phyloP scores from a whole-genome alignment of 495 filamentous ascomycete genomes.

The Penicillium chermesinum region DNA sequence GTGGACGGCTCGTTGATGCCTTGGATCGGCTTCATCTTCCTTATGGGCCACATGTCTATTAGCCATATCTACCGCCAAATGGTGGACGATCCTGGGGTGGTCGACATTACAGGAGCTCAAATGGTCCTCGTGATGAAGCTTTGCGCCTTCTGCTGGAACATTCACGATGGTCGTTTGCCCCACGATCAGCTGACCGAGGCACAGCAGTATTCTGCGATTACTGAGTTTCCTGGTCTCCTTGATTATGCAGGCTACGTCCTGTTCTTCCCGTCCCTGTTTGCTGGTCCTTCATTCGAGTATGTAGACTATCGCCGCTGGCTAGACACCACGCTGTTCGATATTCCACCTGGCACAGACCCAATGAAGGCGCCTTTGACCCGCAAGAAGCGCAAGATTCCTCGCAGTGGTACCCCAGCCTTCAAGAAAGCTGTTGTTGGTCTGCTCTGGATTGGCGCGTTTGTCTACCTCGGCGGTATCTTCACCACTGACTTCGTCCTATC shows the following conservation, averaged over 20 bases:
- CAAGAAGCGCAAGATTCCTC: conserved; percentile 90
- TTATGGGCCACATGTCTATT: conserved; percentile 93
- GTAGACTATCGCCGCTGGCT: conserved; percentile 89
- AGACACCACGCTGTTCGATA: conserved; percentile 88
- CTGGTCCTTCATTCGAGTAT: conserved; percentile 88
- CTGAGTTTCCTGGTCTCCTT: conserved; percentile 63
- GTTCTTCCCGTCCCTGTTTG: conserved; percentile 88
- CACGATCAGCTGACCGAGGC: conserved; percentile 74
- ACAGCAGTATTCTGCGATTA: conserved; percentile 77
- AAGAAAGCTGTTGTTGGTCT: conserved; percentile 68
- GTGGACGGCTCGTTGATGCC: conserved; percentile 94
- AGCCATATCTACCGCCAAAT: conserved; percentile 82
- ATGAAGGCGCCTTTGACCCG: conserved; percentile 76
- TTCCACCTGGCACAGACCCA: conserved; percentile 72
- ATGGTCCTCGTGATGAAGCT: conserved; percentile 99
- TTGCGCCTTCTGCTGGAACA: conserved; percentile 95
- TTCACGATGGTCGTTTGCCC: conserved; percentile 80
- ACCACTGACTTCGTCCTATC: conserved; percentile 54
- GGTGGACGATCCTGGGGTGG: conserved; percentile 51
- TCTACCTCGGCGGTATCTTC: conserved; percentile 68
- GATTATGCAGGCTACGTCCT: conserved; percentile 87
- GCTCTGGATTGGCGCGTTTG: conserved; percentile 72
- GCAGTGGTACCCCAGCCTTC: conserved; percentile 80
- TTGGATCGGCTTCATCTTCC: conserved; percentile 88
- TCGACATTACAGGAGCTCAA: conserved; percentile 94